These are phyloP conservation scores for Myxozyma neglecta DNA, from an alignment of 805 yeast genomes.

Conservation along the genomic window DNA sequence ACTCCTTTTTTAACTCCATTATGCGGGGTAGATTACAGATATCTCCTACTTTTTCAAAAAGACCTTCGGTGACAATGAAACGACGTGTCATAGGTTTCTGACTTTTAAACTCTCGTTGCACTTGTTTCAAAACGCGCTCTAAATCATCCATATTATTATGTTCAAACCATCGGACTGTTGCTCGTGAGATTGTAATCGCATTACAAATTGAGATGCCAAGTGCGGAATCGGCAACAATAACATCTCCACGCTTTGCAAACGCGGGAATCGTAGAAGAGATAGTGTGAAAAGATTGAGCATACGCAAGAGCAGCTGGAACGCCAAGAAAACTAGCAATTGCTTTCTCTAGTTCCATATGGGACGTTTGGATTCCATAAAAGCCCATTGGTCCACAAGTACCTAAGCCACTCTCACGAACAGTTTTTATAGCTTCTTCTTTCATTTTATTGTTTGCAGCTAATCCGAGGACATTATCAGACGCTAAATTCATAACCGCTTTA, in stretches of 20 bases:
- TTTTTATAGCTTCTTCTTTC: constrained; percentile 53
- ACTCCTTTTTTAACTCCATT: constrained; percentile 72
- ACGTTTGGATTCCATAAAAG: constrained; percentile 85
- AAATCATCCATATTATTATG: constrained; percentile 88
- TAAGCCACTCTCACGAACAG: constrained; percentile 75
- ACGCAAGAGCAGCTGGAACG: constrained; percentile 74
- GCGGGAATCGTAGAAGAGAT: constrained; percentile 88
- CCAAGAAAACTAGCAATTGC: constrained; percentile 74
- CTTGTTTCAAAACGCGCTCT: constrained; percentile 60
- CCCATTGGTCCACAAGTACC: constrained; percentile 99
- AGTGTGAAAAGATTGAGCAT: constrained; percentile 90
- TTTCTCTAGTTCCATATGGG: constrained; percentile 75
- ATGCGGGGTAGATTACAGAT: constrained; percentile 56
- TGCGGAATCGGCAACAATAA: constrained; percentile 81
- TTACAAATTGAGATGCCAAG: constrained; percentile 78
- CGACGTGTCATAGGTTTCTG: constrained; percentile 82
- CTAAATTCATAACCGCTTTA: constrained; percentile 28
- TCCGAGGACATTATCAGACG: constrained; percentile 66
- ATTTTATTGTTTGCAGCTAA: constrained; percentile 53
- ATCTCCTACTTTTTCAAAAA: constrained; percentile 81
- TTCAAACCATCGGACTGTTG: constrained; percentile 67
- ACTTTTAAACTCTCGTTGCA: constrained; percentile 41
- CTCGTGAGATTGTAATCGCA: constrained; percentile 82
- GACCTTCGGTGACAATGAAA: constrained; percentile 87
- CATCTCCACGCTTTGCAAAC: constrained; percentile 92